These are phyloP conservation scores for Solanum appendiculatum DNA, from an alignment of 257 asterid genomes.

Conservation along the genomic window DNA sequence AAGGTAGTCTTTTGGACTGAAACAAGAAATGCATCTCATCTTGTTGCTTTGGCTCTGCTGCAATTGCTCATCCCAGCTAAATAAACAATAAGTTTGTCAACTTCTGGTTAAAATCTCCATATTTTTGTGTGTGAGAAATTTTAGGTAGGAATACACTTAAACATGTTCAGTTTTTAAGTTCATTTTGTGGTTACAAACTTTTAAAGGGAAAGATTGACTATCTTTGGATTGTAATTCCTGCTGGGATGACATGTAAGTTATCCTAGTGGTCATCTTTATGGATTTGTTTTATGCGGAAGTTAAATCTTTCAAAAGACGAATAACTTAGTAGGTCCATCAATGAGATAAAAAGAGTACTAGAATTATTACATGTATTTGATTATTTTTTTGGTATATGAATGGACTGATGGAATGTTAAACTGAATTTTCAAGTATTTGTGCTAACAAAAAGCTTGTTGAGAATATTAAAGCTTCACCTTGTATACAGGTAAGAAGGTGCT, in stretches of 20 bases:
- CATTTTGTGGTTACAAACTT: background rate
- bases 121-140: background rate
- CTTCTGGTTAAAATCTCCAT: background rate
- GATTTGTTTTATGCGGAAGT: background rate
- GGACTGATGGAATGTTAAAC: background rate
- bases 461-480: background rate
- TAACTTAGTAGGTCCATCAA: background rate
- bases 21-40: background rate
- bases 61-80: background rate
- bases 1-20: background rate
- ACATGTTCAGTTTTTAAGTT: background rate
- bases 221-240: background rate
- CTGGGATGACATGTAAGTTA: background rate
- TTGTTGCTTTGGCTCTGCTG: background rate
- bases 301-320: background rate
- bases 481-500: conserved; percentile 63
- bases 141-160: background rate
- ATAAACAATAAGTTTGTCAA: background rate
- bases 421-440: background rate
- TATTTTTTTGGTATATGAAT: background rate
- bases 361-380: background rate
- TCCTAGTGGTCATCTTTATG: background rate
- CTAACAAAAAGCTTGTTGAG: background rate
- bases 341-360: background rate
- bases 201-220: background rate